These are phyloP conservation scores for Sonneratia alba DNA, from an alignment of 345 rosid genomes.

Conservation along the genomic window DNA sequence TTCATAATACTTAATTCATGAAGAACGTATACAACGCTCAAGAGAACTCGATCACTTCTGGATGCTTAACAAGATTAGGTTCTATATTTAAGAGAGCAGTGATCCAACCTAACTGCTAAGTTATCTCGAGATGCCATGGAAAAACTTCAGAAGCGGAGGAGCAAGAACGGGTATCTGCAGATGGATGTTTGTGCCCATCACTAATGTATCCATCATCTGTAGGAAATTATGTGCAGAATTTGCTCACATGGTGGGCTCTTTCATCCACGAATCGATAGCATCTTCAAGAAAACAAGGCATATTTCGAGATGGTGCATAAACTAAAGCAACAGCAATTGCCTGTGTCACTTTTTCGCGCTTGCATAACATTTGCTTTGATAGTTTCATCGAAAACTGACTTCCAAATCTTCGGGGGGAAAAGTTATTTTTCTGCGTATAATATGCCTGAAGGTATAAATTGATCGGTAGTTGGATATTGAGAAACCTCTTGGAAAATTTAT, in stretches of 20 bases:
- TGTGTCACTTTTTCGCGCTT: too few species aligned
- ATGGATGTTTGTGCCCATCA: neutral
- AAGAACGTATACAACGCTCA: neutral
- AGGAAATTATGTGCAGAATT: neutral
- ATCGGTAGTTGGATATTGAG: neutral
- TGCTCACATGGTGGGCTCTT: neutral
- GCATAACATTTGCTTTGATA: neutral
- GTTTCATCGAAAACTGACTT: neutral
- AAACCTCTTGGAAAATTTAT: neutral
- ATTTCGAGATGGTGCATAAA: too few species aligned
- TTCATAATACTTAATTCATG: neutral
- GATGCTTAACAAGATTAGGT: too few species aligned
- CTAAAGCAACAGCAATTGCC: too few species aligned
- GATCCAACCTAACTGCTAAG: neutral
- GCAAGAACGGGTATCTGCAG: neutral
- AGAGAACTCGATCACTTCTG: too few species aligned
- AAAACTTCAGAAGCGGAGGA: neutral
- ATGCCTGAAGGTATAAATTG: too few species aligned
- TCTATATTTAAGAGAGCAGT: too few species aligned
- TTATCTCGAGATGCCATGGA: neutral
- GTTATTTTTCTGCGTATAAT: too few species aligned
- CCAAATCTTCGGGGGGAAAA: too few species aligned
- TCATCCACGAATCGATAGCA: neutral
- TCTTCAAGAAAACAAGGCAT: neutral
- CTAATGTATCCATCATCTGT: neutral